Base-by-base conservation (phyloP, 805 yeast genomes). In the Barnettozyma salicaria region DNA sequence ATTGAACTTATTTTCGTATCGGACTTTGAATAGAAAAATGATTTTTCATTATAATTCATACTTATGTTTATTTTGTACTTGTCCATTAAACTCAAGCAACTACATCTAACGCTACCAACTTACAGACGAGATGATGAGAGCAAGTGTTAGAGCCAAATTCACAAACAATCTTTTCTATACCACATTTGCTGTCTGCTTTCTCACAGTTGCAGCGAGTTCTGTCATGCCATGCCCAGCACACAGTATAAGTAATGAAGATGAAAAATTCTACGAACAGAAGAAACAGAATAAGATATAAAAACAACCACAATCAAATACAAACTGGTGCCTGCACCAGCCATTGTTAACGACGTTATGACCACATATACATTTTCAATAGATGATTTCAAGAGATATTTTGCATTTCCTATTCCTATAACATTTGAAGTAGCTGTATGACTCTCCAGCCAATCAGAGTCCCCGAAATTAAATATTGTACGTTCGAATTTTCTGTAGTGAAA, bases 181-280 rank as follows among this genome's bases (percentile, higher is more conserved):
- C 19, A 76, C 84, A 6, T 76, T 76, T 49, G 75, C 79, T 9
- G 70, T 76, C n/a, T 76, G 80, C 30, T 73, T 76, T 32, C 52
- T 62, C 17, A 62, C 68, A 3, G 72, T 66, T 11, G 68, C 69
- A 2, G 48, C 64, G 20, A 57, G 67, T n/a, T 60, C 70, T 5
- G 53, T 60, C 21, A 48, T 65, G 31, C 71, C 70, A 28, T 65
- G 71, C 43, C 69, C 70, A 21, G 69, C 68, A 6, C 68, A 65
- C 41, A 48, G 67, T 14, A 52, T 63, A 35, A 65, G 60, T 37
- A 61, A 66, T 28, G 69, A 65, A 37, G 60, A 66, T 37, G 66
- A 63, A 18, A 48, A 48, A 35, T 36, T 44, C 33, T 57, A 54
- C 27, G 47, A 48, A 32, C 41, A 42, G 20, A 29, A 37, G 35